phyloP scores from a whole-genome alignment of 345 rosid species.

The Litchi chinensis region DNA sequence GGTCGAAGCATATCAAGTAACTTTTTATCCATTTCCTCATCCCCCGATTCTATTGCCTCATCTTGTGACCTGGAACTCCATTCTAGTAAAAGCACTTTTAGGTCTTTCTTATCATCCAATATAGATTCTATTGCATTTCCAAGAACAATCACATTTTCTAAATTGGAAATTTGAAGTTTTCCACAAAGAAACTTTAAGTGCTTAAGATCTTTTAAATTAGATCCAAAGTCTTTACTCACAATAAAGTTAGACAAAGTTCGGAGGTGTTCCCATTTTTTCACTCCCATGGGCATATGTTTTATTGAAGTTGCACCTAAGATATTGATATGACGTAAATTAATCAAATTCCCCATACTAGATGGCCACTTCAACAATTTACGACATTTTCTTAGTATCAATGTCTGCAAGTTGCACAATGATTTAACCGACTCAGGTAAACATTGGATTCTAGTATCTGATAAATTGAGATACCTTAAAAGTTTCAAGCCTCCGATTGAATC shows the following conservation, averaged over 20 bases:
- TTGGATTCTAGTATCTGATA: not conserved
- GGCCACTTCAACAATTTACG: not conserved
- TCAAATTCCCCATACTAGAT: not conserved
- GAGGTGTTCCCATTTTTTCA: not conserved
- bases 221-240: not conserved
- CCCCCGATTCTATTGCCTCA: not conserved
- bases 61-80: not conserved
- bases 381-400: constrained; percentile 5
- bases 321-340: constrained; percentile 14
- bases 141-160: not conserved
- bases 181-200: not conserved
- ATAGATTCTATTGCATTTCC: not conserved
- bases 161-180: not conserved
- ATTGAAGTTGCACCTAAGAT: not conserved
- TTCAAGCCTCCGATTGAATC: not conserved
- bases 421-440: constrained; percentile 12
- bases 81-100: not conserved
- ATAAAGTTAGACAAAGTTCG: not conserved
- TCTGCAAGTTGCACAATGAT: constrained; percentile 6
- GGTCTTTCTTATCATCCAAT: not conserved
- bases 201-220: not conserved
- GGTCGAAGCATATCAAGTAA: not conserved
- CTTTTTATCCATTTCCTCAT: not conserved
- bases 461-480: constrained; percentile 8
- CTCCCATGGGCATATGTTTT: not conserved